Conservation (phyloP, 2,329 filamentous ascomycete genomes). For the Monosporascus sp. region DNA sequence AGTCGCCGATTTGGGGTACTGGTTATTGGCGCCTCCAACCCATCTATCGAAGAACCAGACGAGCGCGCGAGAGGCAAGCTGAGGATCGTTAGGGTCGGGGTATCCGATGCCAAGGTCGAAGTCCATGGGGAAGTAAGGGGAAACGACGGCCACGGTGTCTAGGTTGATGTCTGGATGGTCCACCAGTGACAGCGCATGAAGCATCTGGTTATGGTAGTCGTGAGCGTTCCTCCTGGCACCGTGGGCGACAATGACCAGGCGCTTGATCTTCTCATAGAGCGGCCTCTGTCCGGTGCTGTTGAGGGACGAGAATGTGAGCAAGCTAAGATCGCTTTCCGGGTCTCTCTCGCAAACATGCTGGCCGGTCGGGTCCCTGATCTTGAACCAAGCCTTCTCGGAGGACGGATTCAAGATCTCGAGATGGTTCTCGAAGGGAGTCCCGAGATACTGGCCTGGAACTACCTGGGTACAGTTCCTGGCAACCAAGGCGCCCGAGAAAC, state of each 20-base stretch:
- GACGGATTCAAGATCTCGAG: background rate
- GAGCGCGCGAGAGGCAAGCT: constrained; percentile 2
- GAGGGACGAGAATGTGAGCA: constrained; percentile 1
- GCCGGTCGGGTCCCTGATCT: constrained; percentile 2
- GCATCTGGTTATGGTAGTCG: constrained; percentile 1
- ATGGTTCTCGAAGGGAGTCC: constrained; percentile 1
- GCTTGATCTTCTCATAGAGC: background rate
- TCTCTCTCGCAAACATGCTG: constrained; percentile 2
- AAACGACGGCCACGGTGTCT: background rate
- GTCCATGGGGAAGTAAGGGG: constrained; percentile 7
- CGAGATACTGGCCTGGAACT: background rate
- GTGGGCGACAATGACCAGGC: constrained; percentile 1
- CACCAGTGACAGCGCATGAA: background rate
- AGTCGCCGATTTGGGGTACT: constrained; percentile 1
- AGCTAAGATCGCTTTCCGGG: background rate
- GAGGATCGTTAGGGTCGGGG: background rate
- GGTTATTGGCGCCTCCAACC: constrained; percentile 7
- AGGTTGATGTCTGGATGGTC: background rate
- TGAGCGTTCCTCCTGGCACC: background rate
- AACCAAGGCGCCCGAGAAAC: background rate
- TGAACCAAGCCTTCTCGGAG: constrained; percentile 3
- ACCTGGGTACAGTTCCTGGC: constrained; percentile 1
- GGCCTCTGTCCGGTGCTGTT: background rate
- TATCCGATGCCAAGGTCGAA: constrained; percentile 5
- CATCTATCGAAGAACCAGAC: constrained; percentile 5